Evolutionary conservation across 2,329 filamentous ascomycete species (phyloP), one percentile per base, ranked within the genome.

Genomic region (Claviceps arundinis): DNA sequence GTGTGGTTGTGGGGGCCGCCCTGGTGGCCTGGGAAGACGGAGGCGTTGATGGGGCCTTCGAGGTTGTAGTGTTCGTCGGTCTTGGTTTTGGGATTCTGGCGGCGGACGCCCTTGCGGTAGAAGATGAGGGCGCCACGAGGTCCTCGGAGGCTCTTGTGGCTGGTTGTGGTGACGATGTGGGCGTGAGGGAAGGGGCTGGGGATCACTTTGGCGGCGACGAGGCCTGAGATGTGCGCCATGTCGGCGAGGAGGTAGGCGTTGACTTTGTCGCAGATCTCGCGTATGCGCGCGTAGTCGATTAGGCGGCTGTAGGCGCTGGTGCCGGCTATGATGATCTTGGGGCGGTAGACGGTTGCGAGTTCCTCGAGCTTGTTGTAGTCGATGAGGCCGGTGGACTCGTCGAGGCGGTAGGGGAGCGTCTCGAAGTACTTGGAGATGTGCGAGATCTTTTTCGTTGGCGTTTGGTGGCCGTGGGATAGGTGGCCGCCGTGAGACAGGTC

Each of bases 1-100:
- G 93, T 98, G 76, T 98, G 93, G 75, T 98, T 98, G 73, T 98
- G 93, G 51, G 93, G 93, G 24, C 93, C 93, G 66, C 93, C 93
- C 70, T 98, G 93, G 71, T 98, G 93, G 52, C 93, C 93, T 16
- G 93, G 93, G 77, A 98, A 98, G 56, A 98, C 93, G 52, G 91
- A 95, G 61, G 82, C 81, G 73, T 98, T 98, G 73, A 98, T 98
- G 52, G 90, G 87, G 30, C 77, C 79, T 69, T 97, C 93, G 43
- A 98, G 84, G 63, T 96, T 84, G 72, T 96, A 98, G 65, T 87
- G 70, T 60, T 85, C 82, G 64, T 95, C 83, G 67, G 86, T 84
- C 64, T 89, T 90, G 48, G 85, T 89, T 77, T 95, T 95, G 56
- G 84, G 72, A 68, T 95, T 86, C 50, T 84, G 81, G 66, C 81